phyloP scores from a whole-genome alignment of 129 eudicot genomes.

The Scalesia atractyloides region DNA sequence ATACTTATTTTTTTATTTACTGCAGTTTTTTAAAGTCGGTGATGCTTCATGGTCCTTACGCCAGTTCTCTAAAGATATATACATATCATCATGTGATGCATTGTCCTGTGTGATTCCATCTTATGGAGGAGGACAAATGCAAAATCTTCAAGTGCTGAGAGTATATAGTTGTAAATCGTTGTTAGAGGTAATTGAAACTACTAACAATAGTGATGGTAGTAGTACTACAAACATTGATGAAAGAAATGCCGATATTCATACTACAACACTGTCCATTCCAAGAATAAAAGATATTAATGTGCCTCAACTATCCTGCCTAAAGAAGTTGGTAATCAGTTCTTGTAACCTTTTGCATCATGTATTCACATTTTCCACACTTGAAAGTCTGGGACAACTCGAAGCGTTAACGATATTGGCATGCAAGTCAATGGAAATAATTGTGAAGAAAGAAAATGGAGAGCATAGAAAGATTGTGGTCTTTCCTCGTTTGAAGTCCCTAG shows the following conservation, averaged over 20 bases:
- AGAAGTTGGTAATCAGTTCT: background rate
- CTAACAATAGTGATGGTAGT: background rate
- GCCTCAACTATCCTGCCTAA: background rate
- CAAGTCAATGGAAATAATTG: background rate
- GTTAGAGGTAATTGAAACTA: background rate
- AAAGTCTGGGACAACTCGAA: background rate
- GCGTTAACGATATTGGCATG: background rate
- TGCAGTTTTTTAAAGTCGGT: no score
- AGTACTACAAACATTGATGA: background rate
- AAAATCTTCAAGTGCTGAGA: no score
- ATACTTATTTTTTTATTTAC: no score
- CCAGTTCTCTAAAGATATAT: background rate
- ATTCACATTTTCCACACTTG: no score
- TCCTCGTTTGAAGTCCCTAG: background rate
- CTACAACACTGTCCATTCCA: background rate
- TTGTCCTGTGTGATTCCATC: no score
- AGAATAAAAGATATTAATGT: background rate
- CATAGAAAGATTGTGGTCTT: background rate
- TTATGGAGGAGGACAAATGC: no score
- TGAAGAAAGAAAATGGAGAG: background rate
- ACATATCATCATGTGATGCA: background rate
- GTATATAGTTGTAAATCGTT: no score
- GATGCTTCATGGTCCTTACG: background rate
- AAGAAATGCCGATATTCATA: background rate
- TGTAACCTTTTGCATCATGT: constrained; percentile 14